phyloP scores from a whole-genome alignment of 1,139 yeast genomes.

The Magnusiomyces suaveolens region DNA sequence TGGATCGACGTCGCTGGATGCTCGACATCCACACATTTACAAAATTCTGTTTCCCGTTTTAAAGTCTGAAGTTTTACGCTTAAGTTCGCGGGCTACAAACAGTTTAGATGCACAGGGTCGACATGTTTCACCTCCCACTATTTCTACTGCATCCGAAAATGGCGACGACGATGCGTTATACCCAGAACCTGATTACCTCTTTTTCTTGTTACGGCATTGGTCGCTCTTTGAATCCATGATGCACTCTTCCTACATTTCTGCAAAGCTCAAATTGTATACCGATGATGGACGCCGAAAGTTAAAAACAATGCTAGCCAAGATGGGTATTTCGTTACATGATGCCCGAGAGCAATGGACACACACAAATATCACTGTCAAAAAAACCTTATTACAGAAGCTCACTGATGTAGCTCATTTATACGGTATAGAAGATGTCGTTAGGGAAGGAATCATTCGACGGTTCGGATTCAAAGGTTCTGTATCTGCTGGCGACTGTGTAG shows the following conservation, averaged over 20 bases:
- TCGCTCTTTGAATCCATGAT: slow-evolving; percentile 83
- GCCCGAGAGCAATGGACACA: slow-evolving; percentile 92
- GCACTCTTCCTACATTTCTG: slow-evolving; percentile 81
- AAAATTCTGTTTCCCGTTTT: slow-evolving; percentile 61
- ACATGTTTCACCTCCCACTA: slow-evolving; percentile 24
- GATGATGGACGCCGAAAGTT: slow-evolving; percentile 82
- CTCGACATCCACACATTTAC: slow-evolving; percentile 67
- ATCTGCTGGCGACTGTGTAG: slow-evolving; percentile 90
- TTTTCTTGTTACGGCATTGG: slow-evolving; percentile 86
- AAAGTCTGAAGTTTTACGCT: slow-evolving; percentile 73
- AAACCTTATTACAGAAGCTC: slow-evolving; percentile 60
- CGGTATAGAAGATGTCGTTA: slow-evolving; percentile 72
- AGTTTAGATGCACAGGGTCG: slow-evolving; percentile 43
- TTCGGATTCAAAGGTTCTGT: slow-evolving; percentile 82
- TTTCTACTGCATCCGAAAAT: slow-evolving; percentile 40
- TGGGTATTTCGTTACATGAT: slow-evolving; percentile 85
- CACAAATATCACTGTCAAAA: slow-evolving; percentile 72
- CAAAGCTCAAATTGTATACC: slow-evolving; percentile 80
- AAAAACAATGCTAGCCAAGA: slow-evolving; percentile 86
- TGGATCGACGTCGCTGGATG: slow-evolving; percentile 78
- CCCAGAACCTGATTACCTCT: slow-evolving; percentile 74
- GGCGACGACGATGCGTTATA: slow-evolving; percentile 58
- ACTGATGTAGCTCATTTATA: slow-evolving; percentile 60
- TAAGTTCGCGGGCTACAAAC: slow-evolving; percentile 39
- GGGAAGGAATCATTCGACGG: slow-evolving; percentile 78